Evolutionary conservation across 495 filamentous ascomycete species (phyloP), one percentile per base, ranked within the genome.

Genomic region (Viridothelium virens): DNA sequence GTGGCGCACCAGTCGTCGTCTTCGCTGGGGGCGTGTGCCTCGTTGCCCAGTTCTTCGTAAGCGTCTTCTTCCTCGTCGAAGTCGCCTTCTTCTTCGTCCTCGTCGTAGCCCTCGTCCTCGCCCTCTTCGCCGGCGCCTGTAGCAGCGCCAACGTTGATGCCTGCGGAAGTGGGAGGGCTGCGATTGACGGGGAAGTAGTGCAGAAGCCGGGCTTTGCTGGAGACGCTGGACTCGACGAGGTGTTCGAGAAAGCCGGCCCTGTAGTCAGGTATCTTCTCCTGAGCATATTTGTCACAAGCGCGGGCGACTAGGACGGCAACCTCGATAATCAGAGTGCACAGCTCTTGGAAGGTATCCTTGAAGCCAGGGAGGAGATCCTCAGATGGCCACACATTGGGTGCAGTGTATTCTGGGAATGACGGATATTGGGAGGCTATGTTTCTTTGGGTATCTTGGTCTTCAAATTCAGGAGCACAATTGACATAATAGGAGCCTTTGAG

Each of bases 1-100:
- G 91, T 96, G 2, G 92, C 90, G 76, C 94, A 99, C 94, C 94
- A 99, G 74, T 92, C 90, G 74, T 97, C 93, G 65, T 89, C 86
- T 44, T 85, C 83, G 44, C 56, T 38, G 63, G 61, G 3, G 65
- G 25, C 53, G 7, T 36, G 25, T 14, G 6, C 18, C n/a, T 74
- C 71, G 5, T 79, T 76, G 2, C 67, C 70, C 34, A 76, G 75
- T 12, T 74, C 74, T 37, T 56, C 69, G 62, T 65, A 71, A 41
- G 59, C 62, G 62, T 48, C 59, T 5, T 69, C 61, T 44, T 37
- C 62, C 18, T 67, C 48, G 31, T 59, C 53, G 31, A 36, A 36
- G 3, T 59, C 53, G 18, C 41, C 41, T 44, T 59, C 53, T 59
- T 59, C 53, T 36, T 59, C 53, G 18, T 59, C 53, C 36, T 59